A percentile compares a stretch with the other conserved stretches of the same genome.
Conservation (phyloP, 2,329 filamentous ascomycete genomes). For the Aspergillus aculeatinus region DNA sequence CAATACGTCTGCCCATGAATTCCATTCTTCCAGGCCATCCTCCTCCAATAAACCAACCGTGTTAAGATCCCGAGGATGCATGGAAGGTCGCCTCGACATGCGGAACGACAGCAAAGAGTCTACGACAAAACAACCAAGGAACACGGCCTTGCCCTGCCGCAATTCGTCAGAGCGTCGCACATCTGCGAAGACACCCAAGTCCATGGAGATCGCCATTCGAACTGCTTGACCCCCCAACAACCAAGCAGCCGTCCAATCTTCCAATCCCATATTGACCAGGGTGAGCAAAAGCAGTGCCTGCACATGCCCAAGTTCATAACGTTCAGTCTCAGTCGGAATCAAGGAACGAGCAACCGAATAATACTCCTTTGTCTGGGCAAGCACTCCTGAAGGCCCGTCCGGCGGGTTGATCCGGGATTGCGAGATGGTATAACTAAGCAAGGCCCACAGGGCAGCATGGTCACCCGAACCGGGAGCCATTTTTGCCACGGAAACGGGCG, state of each 20-base stretch:
- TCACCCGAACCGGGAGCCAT: conserved; percentile 38
- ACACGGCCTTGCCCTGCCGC: conserved; percentile 44
- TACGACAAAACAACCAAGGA: conserved; percentile 54
- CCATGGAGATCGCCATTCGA: conserved; percentile 47
- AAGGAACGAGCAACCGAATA: conserved; percentile 37
- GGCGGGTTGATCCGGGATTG: conserved; percentile 26
- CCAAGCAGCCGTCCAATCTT: conserved; percentile 53
- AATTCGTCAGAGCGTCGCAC: conserved; percentile 32
- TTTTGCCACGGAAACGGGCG: conserved; percentile 35
- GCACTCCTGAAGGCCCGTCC: conserved; percentile 16
- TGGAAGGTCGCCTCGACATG: conserved; percentile 46
- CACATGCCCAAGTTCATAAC: conserved; percentile 43
- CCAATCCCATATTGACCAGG: conserved; percentile 51
- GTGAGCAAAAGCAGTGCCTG: conserved; percentile 48
- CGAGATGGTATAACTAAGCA: conserved; percentile 43
- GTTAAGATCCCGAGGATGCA: conserved; percentile 49
- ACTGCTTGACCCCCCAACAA: conserved; percentile 53
- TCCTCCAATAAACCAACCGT: conserved; percentile 57
- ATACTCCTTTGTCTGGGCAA: conserved; percentile 34
- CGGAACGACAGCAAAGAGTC: conserved; percentile 54
- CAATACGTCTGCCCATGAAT: conserved; percentile 61
- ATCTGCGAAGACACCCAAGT: conserved; percentile 29
- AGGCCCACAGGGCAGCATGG: conserved; percentile 46
- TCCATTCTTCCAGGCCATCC: conserved; percentile 72
- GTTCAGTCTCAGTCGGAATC: conserved; percentile 42